phyloP scores from a whole-genome alignment of 2,329 filamentous ascomycete genomes.

The Ophiocordyceps camponoti-leonardi region DNA sequence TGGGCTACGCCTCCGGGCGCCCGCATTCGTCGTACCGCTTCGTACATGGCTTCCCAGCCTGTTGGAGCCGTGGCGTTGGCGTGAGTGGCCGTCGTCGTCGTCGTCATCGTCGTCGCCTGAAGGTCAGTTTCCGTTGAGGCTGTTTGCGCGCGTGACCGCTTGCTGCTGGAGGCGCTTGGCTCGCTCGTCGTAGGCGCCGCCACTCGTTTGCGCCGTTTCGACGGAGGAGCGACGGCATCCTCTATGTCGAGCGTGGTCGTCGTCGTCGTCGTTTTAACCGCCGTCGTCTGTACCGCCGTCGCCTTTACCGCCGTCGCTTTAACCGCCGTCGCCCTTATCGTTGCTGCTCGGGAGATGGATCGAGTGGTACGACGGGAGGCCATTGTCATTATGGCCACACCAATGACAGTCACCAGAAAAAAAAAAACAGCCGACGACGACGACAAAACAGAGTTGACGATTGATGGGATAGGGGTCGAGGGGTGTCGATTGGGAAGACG shows the following conservation, averaged over 20 bases:
- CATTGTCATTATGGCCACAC: background rate
- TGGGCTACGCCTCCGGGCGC: slow-evolving; percentile 32
- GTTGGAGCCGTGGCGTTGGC: slow-evolving; percentile 32
- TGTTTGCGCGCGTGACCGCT: too few species aligned
- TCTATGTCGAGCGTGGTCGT: slow-evolving; percentile 39
- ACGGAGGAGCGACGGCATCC: slow-evolving; percentile 25
- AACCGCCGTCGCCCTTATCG: slow-evolving; percentile 5
- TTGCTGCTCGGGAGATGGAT: slow-evolving; percentile 22
- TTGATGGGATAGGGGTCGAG: background rate
- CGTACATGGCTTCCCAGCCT: slow-evolving; percentile 75
- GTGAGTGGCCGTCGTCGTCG: background rate
- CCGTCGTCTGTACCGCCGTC: too few species aligned
- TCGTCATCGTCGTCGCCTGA: too few species aligned
- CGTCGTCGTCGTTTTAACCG: too few species aligned
- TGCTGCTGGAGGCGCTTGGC: too few species aligned
- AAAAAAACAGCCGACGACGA: too few species aligned
- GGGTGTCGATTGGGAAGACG: background rate
- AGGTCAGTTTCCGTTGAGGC: background rate
- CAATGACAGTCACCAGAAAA: too few species aligned
- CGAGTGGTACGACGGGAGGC: slow-evolving; percentile 29
- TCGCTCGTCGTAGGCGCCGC: too few species aligned
- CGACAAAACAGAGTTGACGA: background rate
- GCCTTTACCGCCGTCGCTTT: background rate
- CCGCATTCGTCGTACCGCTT: slow-evolving; percentile 61
- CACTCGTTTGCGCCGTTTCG: slow-evolving; percentile 11